A percentile compares a stretch with the other conserved stretches of the same genome.
Conservation (phyloP, 768 basidiomycete genomes). For the Auricularia sp. region DNA sequence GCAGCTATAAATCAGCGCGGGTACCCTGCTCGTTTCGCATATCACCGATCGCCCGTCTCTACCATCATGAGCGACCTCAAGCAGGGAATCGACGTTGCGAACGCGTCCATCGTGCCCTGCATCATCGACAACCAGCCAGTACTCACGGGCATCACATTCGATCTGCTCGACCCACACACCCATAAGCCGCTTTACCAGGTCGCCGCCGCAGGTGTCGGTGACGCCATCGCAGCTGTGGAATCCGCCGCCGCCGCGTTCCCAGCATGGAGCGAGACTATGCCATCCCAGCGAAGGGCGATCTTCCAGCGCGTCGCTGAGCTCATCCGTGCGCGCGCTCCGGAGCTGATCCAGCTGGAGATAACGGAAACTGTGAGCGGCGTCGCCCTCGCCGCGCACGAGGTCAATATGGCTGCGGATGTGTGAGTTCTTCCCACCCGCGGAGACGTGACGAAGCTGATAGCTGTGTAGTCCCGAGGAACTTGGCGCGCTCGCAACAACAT, state of each 20-base stretch:
- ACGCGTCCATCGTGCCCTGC: not conserved
- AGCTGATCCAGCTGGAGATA: slow-evolving; percentile 10
- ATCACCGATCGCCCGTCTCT: not conserved
- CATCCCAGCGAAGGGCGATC: slow-evolving; percentile 11
- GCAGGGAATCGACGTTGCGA: not conserved
- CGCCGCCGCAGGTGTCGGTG: not conserved
- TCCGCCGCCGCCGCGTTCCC: slow-evolving; percentile 3
- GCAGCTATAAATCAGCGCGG: not conserved
- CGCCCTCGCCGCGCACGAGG: not conserved
- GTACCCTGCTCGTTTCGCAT: not conserved
- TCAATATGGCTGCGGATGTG: not conserved
- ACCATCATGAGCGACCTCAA: not conserved
- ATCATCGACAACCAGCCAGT: slow-evolving; percentile 1
- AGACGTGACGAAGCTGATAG: not conserved
- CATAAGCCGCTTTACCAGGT: not conserved
- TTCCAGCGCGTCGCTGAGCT: slow-evolving; percentile 12
- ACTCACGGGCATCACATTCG: slow-evolving; percentile 1
- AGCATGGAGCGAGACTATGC: slow-evolving; percentile 6
- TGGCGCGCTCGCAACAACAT: slow-evolving; percentile 8
- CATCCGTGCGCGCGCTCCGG: slow-evolving; percentile 6
- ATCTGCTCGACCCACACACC: slow-evolving; percentile 3
- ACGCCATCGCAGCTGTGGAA: slow-evolving; percentile 5
- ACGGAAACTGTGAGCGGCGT: slow-evolving; percentile 11
- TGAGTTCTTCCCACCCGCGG: not conserved
- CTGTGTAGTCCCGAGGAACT: slow-evolving; percentile 11